A percentile compares a stretch with the other conserved stretches of the same genome.
Conservation (phyloP, 106 monocot species). For the Allium sativum region DNA sequence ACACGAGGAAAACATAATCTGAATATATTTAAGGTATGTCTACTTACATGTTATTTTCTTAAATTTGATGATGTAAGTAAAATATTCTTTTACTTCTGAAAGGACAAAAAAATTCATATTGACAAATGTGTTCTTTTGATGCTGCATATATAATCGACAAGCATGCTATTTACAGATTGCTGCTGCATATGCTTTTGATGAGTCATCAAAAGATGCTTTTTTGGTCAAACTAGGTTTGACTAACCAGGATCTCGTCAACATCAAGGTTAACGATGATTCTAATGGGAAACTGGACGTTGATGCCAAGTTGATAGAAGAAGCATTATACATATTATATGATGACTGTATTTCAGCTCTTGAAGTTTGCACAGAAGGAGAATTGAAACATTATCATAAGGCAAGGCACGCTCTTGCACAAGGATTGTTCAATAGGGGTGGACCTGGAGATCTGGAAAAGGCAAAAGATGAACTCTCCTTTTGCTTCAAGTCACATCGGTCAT, state of each 20-base stretch:
- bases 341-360: slow-evolving; percentile 75
- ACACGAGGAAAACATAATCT: slow-evolving; percentile 45
- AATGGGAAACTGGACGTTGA: slow-evolving; percentile 21
- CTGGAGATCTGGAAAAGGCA: slow-evolving; percentile 70
- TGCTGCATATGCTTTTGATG: slow-evolving; percentile 56
- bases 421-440: slow-evolving; percentile 46
- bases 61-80: neutral
- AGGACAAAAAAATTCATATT: too few species aligned
- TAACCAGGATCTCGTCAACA: slow-evolving; percentile 24
- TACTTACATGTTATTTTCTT: neutral
- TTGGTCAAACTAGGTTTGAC: slow-evolving; percentile 40
- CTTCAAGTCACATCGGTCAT: slow-evolving; percentile 83
- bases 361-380: slow-evolving; percentile 81
- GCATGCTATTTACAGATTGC: slow-evolving; percentile 26
- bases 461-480: slow-evolving; percentile 97
- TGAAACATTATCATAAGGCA: slow-evolving; percentile 96
- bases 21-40: slow-evolving; percentile 51
- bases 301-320: slow-evolving; percentile 49
- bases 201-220: slow-evolving; percentile 46
- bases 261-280: slow-evolving; percentile 19
- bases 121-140: too few species aligned
- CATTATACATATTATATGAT: slow-evolving; percentile 69
- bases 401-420: slow-evolving; percentile 85
- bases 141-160: too few species aligned
- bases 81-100: neutral